Percentiles rank a stretch among this genome's conserved stretches.
These are phyloP conservation scores for Calocera viscosa DNA, from an alignment of 768 basidiomycete species.

Conservation along the genomic window DNA sequence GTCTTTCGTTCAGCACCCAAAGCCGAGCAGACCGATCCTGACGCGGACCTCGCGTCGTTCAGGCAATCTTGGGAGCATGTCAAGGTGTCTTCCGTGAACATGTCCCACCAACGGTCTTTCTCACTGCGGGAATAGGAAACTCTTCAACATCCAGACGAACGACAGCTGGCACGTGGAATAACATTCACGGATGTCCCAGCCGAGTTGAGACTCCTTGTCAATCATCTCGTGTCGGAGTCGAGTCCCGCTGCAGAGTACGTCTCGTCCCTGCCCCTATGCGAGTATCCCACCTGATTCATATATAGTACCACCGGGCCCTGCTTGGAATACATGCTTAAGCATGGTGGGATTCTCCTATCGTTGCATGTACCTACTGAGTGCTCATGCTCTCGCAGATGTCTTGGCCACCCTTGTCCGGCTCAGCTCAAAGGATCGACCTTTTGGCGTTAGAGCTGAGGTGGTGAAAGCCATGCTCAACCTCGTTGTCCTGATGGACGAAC, in stretches of 20 bases:
- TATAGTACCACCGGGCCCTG: constrained; percentile 73
- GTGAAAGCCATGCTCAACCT: constrained; percentile 78
- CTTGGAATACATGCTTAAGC: constrained; percentile 81
- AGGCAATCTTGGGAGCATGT: constrained; percentile 8
- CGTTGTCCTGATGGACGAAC: constrained; percentile 82
- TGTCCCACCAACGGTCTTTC: not conserved
- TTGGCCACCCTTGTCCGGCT: constrained; percentile 73
- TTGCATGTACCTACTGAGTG: not conserved
- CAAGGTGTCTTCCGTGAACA: not conserved
- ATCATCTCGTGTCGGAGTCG: constrained; percentile 75
- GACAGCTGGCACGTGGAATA: constrained; percentile 73
- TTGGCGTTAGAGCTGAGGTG: constrained; percentile 85
- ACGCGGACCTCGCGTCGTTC: constrained; percentile 9
- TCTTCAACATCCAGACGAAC: constrained; percentile 76
- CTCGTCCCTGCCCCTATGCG: not conserved
- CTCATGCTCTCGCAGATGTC: constrained; percentile 42
- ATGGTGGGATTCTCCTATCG: constrained; percentile 38
- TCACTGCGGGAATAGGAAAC: constrained; percentile 43
- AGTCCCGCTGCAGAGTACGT: constrained; percentile 80
- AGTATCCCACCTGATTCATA: constrained; percentile 10
- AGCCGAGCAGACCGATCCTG: not conserved
- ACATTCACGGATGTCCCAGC: constrained; percentile 66
- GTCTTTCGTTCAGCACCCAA: constrained; percentile 4
- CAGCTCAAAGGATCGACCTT: constrained; percentile 71
- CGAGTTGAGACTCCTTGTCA: constrained; percentile 66